A percentile compares a stretch with the other conserved stretches of the same genome.
Evolutionary conservation across 1,284 basidiomycete genomes (phyloP).

Genomic region (Ustilago shanxiensis): DNA sequence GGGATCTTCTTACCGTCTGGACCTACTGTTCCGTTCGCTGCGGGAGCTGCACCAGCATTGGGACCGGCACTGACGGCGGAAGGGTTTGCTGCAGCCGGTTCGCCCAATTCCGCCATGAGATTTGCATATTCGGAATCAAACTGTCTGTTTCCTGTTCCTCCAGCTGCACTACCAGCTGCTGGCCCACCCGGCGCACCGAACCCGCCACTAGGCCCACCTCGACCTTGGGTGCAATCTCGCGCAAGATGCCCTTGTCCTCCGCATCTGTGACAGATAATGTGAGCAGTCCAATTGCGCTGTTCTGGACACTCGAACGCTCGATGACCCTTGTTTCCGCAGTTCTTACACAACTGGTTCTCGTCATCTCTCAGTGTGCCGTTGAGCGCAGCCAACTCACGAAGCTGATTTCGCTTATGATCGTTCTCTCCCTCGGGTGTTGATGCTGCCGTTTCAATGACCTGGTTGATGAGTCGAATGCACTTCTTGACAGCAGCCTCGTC

Average conservation of each 20-base stretch:
- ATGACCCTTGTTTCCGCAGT: slow-evolving; percentile 88
- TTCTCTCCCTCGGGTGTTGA: slow-evolving; percentile 99
- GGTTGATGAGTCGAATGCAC: slow-evolving; percentile 96
- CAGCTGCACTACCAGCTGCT: slow-evolving; percentile 26
- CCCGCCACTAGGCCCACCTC: slow-evolving; percentile 76
- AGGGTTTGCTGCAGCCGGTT: slow-evolving; percentile 74
- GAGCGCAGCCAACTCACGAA: slow-evolving; percentile 95
- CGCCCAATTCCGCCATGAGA: slow-evolving; percentile 97
- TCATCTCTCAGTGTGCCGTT: slow-evolving; percentile 99
- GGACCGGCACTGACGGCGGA: slow-evolving; percentile 33
- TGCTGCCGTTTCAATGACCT: slow-evolving; percentile 97
- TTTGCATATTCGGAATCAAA: slow-evolving; percentile 98
- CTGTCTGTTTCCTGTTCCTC: slow-evolving; percentile 63
- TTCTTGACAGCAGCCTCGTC: slow-evolving; percentile 88
- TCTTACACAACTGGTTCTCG: slow-evolving; percentile 99
- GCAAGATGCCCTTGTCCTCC: slow-evolving; percentile 69
- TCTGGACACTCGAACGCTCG: slow-evolving; percentile 69
- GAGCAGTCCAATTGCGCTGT: slow-evolving; percentile 66
- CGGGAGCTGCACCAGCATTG: slow-evolving; percentile 22
- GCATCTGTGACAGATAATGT: slow-evolving; percentile 69
- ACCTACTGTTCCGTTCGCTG: slow-evolving; percentile 32
- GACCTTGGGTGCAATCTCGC: slow-evolving; percentile 61
- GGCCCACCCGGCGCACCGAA: slow-evolving; percentile 63
- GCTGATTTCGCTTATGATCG: slow-evolving; percentile 98
- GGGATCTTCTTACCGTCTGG: slow-evolving; percentile 67